phyloP scores from a whole-genome alignment of 495 filamentous ascomycete species.

The Durotheca rogersii region DNA sequence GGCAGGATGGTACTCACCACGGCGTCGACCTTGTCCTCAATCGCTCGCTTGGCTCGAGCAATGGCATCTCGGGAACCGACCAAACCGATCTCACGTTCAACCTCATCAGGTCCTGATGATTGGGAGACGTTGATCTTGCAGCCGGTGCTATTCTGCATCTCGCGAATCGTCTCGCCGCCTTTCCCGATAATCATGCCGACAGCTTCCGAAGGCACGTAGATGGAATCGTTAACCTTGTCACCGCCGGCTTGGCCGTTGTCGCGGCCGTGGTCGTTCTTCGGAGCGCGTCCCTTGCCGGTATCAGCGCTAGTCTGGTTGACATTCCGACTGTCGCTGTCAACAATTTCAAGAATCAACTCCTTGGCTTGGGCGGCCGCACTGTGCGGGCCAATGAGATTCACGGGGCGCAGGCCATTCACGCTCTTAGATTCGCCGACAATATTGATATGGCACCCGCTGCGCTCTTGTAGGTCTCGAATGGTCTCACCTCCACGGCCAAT shows the following conservation, averaged over 20 bases:
- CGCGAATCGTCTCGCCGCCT: constrained; percentile 82
- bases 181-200: constrained; percentile 92
- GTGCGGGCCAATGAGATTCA: constrained; percentile 76
- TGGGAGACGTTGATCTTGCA: constrained; percentile 89
- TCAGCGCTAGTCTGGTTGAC: constrained; percentile 34
- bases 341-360: constrained; percentile 80
- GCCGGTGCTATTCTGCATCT: constrained; percentile 76
- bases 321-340: constrained; percentile 77
- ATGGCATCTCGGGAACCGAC: constrained; percentile 73
- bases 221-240: constrained; percentile 74
- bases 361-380: constrained; percentile 68
- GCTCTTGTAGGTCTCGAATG: constrained; percentile 84
- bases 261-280: constrained; percentile 29
- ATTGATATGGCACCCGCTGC: constrained; percentile 83
- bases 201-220: constrained; percentile 78
- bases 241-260: constrained; percentile 44
- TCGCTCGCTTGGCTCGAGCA: constrained; percentile 68
- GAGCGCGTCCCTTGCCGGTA: constrained; percentile 30
- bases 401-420: constrained; percentile 76
- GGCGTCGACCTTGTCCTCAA: constrained; percentile 84
- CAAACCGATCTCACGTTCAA: constrained; percentile 76
- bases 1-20: constrained; percentile 58
- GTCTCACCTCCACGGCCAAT: constrained; percentile 84
- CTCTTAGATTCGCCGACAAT: constrained; percentile 85
- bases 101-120: constrained; percentile 64